Base-by-base conservation (phyloP, 164 flowering plant genomes). In the Tetracentron sinense region DNA sequence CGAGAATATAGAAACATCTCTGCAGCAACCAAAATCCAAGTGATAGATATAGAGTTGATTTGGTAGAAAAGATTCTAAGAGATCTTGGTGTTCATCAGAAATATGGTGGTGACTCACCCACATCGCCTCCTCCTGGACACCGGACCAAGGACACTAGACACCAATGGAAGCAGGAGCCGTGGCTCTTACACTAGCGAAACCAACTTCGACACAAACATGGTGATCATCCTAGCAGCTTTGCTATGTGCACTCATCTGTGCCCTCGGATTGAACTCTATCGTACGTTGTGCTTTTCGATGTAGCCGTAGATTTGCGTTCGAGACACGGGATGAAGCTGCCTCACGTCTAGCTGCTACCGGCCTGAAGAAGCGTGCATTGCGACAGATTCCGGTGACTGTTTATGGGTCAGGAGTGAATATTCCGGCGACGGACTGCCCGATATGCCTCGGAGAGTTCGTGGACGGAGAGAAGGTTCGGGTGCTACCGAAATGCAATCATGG, bases 151-250 rank as follows among this genome's bases (percentile, higher is more conserved):
- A 19, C 53, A 27, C 33, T 50, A 16, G 7, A 60, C 8, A 23
- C 20, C 27, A 67, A 48, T 61, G 71, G 61, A 21, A 69, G 42
- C 68, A 64, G 44, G 21, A 29, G 76, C 7, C 62, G 22, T 15
- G 77, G 64, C 16, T 44, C 81, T 42, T 64, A 61, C 62, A 30
- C 35, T 3, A 72, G 50, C 67, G 79, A 79, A 22, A 56, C 81
- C 7, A 82, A 67, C 54, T 86, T 88, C 72, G 95, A 86, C 75
- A 79, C 88, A 19, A 86, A 86, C 79, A 86, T 89, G 96, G 90
- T 89, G 61, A 82, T 89, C 51, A 81, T 85, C 55, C 58, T 89
- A 20, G 92, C 85, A 0, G 92, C 90, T 1, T 53, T 89, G 55
- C 62, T 89, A 3, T 89, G 83, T 42, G 86, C 92, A n/a, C 70